Evolutionary conservation across 495 filamentous ascomycete genomes (phyloP).

Genomic region (Saxophila tyrrhenica): DNA sequence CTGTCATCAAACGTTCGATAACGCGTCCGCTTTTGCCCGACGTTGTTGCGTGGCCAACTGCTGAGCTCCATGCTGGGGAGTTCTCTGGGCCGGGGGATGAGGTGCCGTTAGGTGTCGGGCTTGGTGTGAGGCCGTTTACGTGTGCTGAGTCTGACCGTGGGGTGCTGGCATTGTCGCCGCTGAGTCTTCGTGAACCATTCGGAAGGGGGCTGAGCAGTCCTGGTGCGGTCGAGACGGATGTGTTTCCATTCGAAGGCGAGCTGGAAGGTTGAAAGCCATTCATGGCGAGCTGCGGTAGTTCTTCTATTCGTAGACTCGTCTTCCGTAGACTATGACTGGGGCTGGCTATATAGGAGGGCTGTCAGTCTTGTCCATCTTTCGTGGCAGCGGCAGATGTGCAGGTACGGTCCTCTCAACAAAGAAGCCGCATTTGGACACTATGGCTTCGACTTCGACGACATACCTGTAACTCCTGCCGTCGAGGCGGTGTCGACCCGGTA

Average conservation of each 20-base stretch:
- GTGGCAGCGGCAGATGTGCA: background rate
- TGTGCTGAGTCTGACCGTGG: conserved; percentile 1
- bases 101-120: background rate
- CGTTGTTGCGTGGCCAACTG: conserved; percentile 65
- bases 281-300: conserved; percentile 11
- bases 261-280: conserved; percentile 9
- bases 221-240: conserved; percentile 1
- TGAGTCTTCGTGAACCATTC: conserved; percentile 8
- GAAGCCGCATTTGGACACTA: background rate
- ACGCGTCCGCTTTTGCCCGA: conserved; percentile 81
- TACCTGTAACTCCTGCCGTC: conserved; percentile 5
- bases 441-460: conserved; percentile 1
- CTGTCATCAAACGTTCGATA: conserved; percentile 77
- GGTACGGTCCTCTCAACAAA: background rate
- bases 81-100: conserved; percentile 6
- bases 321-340: background rate
- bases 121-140: background rate
- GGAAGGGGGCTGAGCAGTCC: conserved; percentile 3
- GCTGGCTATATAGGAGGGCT: background rate
- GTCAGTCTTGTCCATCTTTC: background rate
- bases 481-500: conserved; percentile 9
- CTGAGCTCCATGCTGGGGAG: conserved; percentile 49
- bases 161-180: conserved; percentile 5
- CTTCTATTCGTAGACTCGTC: conserved; percentile 10
- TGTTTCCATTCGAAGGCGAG: background rate